These are phyloP conservation scores for Solanum corneliomulleri DNA, from an alignment of 257 asterid genomes.

Conservation along the genomic window DNA sequence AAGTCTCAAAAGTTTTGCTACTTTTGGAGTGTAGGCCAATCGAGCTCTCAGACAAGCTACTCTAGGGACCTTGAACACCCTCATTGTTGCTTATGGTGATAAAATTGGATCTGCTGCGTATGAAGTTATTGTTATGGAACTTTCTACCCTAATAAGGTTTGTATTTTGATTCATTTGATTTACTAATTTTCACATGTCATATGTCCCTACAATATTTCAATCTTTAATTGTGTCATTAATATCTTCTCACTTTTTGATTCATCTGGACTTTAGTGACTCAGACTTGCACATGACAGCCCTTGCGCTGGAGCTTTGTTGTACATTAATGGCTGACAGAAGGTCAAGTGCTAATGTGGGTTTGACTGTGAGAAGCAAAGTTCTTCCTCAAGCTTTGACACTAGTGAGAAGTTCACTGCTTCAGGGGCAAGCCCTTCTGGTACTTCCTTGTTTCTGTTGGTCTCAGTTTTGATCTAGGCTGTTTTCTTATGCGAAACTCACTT, in stretches of 20 bases:
- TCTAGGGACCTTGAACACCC: constrained; percentile 82
- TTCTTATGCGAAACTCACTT: constrained; percentile 10
- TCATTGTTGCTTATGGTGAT: constrained; percentile 90
- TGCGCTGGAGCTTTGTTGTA: constrained; percentile 87
- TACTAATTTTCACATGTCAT: constrained; percentile 1
- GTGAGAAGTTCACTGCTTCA: constrained; percentile 88
- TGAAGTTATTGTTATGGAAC: constrained; percentile 90
- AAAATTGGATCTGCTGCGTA: constrained; percentile 85
- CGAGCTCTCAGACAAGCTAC: constrained; percentile 95
- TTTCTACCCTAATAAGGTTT: constrained; percentile 90
- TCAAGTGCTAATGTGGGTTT: constrained; percentile 81
- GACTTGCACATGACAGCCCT: constrained; percentile 98
- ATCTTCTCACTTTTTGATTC: neutral
- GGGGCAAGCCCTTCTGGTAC: constrained; percentile 99
- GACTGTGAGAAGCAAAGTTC: constrained; percentile 90
- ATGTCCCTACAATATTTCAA: neutral
- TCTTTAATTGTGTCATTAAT: neutral
- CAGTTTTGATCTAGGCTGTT: constrained; percentile 2
- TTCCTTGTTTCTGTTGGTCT: neutral
- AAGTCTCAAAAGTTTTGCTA: neutral
- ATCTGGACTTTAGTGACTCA: constrained; percentile 56
- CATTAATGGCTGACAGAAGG: constrained; percentile 93
- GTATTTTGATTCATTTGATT: neutral
- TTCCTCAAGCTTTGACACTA: constrained; percentile 84
- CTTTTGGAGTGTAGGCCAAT: constrained; percentile 60